Conservation (phyloP, 768 basidiomycete species). For the Leucogyrophana mollusca region DNA sequence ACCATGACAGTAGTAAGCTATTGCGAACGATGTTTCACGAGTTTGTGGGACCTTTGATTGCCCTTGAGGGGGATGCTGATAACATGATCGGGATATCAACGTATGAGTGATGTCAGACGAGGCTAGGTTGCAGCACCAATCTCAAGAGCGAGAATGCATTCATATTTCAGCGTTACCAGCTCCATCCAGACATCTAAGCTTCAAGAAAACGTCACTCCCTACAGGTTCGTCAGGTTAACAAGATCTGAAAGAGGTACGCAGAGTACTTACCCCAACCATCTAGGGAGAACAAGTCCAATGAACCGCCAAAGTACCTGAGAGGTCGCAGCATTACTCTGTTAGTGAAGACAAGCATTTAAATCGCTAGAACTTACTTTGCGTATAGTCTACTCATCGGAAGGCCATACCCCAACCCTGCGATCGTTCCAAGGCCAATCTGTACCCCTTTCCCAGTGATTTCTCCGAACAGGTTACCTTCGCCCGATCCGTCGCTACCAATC, state of each 20-base stretch:
- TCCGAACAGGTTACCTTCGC: conserved; percentile 60
- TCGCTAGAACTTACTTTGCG: conserved; percentile 43
- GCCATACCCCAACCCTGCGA: conserved; percentile 88
- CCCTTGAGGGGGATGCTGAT: too few relatives aligned
- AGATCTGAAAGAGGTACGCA: background rate
- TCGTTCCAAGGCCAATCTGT: conserved; percentile 82
- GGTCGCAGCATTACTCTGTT: conserved; percentile 6
- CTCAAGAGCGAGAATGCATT: conserved; percentile 3
- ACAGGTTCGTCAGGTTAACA: background rate
- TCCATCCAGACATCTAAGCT: conserved; percentile 50
- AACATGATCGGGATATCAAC: too few relatives aligned
- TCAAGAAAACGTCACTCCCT: conserved; percentile 56
- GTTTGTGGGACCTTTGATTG: too few relatives aligned
- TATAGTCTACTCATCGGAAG: conserved; percentile 79
- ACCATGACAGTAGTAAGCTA: too few relatives aligned
- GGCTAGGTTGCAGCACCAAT: conserved; percentile 10
- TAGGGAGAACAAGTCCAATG: conserved; percentile 74
- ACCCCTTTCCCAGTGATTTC: conserved; percentile 79
- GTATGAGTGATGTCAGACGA: too few relatives aligned
- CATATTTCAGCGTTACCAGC: conserved; percentile 52
- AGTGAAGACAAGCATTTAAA: background rate
- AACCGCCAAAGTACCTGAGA: conserved; percentile 80
- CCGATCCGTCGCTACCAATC: conserved; percentile 39
- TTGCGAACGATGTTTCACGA: too few relatives aligned
- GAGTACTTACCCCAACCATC: conserved; percentile 74